phyloP scores from a whole-genome alignment of 1,284 basidiomycete species.

The Ustilago loliicola region DNA sequence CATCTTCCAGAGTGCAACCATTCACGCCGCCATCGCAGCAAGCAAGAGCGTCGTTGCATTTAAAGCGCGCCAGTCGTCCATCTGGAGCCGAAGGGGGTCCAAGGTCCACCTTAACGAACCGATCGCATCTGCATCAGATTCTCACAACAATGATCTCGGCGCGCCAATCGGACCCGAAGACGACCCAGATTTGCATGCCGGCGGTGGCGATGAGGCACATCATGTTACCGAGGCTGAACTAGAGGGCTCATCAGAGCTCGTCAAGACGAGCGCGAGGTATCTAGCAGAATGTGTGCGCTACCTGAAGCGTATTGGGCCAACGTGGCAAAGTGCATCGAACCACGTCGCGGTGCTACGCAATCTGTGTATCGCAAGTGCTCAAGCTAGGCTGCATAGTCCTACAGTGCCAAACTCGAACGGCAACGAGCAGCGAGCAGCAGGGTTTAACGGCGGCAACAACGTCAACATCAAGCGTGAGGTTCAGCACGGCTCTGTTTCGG shows the following conservation, averaged over 20 bases:
- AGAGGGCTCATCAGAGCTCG: conserved; percentile 38
- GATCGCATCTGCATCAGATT: background rate
- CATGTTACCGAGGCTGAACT: conserved; percentile 29
- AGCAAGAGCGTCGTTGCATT: conserved; percentile 45
- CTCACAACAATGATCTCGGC: background rate
- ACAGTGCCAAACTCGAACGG: background rate
- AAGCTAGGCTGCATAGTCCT: conserved; percentile 27
- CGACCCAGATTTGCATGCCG: conserved; percentile 18
- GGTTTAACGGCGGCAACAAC: background rate
- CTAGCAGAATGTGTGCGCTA: conserved; percentile 49
- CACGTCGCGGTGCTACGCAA: conserved; percentile 47
- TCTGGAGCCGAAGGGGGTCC: conserved; percentile 29
- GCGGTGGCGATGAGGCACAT: conserved; percentile 23
- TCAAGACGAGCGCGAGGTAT: conserved; percentile 45
- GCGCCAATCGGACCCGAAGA: conserved; percentile 10
- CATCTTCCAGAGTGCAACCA: conserved; percentile 57
- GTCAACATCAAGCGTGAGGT: conserved; percentile 10
- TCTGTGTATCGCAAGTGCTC: conserved; percentile 46
- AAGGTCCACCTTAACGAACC: background rate
- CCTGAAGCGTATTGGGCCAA: conserved; percentile 48
- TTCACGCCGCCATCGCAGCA: conserved; percentile 49
- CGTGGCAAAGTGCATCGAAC: conserved; percentile 52
- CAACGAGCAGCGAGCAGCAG: background rate
- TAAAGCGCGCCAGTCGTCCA: conserved; percentile 44
- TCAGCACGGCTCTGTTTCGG: background rate